Base-by-base conservation (phyloP, 495 filamentous ascomycete species). In the Lindgomyces ingoldianus region DNA sequence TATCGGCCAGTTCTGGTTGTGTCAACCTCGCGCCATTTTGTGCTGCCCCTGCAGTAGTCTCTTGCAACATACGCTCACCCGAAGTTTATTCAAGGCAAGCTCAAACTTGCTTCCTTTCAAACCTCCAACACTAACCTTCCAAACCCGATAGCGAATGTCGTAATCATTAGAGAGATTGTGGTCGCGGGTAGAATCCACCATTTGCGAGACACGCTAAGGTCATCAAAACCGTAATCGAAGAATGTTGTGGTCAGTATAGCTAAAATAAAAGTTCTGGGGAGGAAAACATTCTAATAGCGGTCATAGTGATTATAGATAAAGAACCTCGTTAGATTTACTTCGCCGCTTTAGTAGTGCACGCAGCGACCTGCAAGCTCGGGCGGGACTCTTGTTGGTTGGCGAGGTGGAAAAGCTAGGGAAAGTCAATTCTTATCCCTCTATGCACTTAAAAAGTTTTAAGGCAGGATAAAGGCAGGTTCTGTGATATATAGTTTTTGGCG, bases 211-310 rank as follows among this genome's bases (percentile, higher is more conserved):
- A 62, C 64, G 1, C 41, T 27, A 14, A 67, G 26, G 4, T 42
- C 45, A 41, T 57, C 30, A 3, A 2, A 4, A 3, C 51, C 50
- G 21, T 51, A 57, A 3, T 61, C 57, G 46, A 67, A 62, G 26
- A 67, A 67, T 3, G 64, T 57, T 8, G 57, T 61, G 29, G 50
- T 67, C 10, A 67, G 27, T 8, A 67, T 62, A 4, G 58, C 64
- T 2, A 41, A 62, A 11, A 75, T 68, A 54, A 78, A 74, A 12
- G 74, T 76, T 12, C 57, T 75, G 54, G 74, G 75, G 51, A 72
- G 72, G 67, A 75, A 78, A 76, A 55, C 71, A 76, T 74, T 2
- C 75, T 77, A 1, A 78, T 66, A 1, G 69, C 71, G 4, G 76
- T 75, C 49, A 77, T 73, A n/a, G 74, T 75, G 24, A 74, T 77